Conservation (phyloP, 2,329 filamentous ascomycete species). For the Clarireedia homoeocarpa region DNA sequence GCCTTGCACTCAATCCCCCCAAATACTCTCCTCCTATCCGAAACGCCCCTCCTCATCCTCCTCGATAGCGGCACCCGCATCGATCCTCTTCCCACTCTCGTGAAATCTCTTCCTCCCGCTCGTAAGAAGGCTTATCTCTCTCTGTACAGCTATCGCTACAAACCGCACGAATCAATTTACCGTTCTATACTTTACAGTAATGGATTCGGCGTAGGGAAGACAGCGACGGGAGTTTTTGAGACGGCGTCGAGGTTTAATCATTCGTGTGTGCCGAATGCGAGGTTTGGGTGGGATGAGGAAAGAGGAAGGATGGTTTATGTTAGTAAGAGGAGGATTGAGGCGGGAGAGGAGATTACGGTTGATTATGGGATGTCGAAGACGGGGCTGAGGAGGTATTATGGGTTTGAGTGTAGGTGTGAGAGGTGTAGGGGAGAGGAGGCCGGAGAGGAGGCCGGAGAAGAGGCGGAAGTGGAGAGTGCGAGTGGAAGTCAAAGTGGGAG, state of each 20-base stretch:
- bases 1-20: conserved; percentile 15
- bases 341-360: conserved; percentile 24
- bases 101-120: conserved; percentile 14
- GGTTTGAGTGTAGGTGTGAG: conserved; percentile 24
- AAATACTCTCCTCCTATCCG: conserved; percentile 17
- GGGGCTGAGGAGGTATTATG: conserved; percentile 19
- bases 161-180: conserved; percentile 12
- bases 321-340: conserved; percentile 16
- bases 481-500: too few species aligned
- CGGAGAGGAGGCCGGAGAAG: not conserved
- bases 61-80: conserved; percentile 13
- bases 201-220: conserved; percentile 17
- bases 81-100: conserved; percentile 13
- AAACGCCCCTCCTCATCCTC: conserved; percentile 18
- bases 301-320: conserved; percentile 19
- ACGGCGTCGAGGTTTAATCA: conserved; percentile 16
- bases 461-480: too few species aligned
- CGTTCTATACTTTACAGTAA: conserved; percentile 21
- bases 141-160: conserved; percentile 11
- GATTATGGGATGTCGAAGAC: conserved; percentile 22
- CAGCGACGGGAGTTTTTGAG: conserved; percentile 20
- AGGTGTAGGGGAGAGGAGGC: not conserved
- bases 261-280: conserved; percentile 19
- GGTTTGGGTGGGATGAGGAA: conserved; percentile 17
- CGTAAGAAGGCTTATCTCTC: conserved; percentile 11